Percentiles rank a stretch among this genome's conserved stretches.
Evolutionary conservation across 2,329 filamentous ascomycete species (phyloP).

Genomic region (Purpureocillium lavendulum): DNA sequence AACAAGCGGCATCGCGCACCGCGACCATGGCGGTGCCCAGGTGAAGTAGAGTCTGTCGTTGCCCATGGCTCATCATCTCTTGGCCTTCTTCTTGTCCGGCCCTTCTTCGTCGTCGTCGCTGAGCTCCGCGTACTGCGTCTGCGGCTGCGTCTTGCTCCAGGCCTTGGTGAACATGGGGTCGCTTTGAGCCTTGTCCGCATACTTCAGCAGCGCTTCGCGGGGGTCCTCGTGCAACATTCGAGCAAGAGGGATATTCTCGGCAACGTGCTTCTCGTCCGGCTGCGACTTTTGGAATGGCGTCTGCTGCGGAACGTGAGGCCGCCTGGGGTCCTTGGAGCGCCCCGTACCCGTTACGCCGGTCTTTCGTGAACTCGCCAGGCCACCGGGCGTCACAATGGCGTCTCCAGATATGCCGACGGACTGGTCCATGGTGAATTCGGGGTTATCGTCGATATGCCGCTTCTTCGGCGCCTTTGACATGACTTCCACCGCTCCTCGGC

Average conservation of each 20-base stretch:
- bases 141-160: slow-evolving; percentile 86
- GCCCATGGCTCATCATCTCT: slow-evolving; percentile 31
- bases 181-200: slow-evolving; percentile 85
- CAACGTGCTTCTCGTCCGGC: slow-evolving; percentile 83
- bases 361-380: slow-evolving; percentile 40
- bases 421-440: slow-evolving; percentile 76
- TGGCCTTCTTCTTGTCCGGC: slow-evolving; percentile 57
- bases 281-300: slow-evolving; percentile 89
- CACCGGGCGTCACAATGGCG: slow-evolving; percentile 64
- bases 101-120: slow-evolving; percentile 70
- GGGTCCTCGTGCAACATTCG: slow-evolving; percentile 96
- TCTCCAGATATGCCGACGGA: slow-evolving; percentile 76
- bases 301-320: slow-evolving; percentile 74
- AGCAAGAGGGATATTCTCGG: slow-evolving; percentile 79
- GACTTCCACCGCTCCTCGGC: slow-evolving; percentile 73
- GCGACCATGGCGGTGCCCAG: no score
- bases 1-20: no score
- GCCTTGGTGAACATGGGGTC: slow-evolving; percentile 93
- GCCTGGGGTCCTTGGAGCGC: slow-evolving; percentile 65
- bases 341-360: slow-evolving; percentile 73
- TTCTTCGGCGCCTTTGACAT: slow-evolving; percentile 93
- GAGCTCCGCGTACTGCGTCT: slow-evolving; percentile 81
- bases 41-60: no score
- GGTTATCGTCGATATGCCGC: slow-evolving; percentile 90
- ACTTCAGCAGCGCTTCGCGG: slow-evolving; percentile 85